A percentile compares a stretch with the other conserved stretches of the same genome.
Evolutionary conservation across 1,284 basidiomycete genomes (phyloP).

Genomic region (Binderoboletus segoi): DNA sequence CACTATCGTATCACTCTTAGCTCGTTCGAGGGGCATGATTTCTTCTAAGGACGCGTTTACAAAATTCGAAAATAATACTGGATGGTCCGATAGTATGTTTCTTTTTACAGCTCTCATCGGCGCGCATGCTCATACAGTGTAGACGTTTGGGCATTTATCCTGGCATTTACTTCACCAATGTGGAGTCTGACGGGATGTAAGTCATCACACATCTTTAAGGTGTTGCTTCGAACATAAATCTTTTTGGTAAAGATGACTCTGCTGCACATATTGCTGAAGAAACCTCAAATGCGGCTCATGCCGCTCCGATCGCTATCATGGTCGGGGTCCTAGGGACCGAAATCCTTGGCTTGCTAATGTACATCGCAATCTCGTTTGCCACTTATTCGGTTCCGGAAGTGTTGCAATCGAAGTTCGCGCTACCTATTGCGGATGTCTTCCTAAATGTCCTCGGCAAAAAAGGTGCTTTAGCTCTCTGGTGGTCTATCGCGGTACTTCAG

Average conservation of each 20-base stretch:
- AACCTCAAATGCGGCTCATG: slow-evolving; percentile 59
- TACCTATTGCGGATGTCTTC: slow-evolving; percentile 71
- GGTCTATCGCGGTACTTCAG: slow-evolving; percentile 64
- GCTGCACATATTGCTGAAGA: slow-evolving; percentile 76
- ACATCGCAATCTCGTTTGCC: slow-evolving; percentile 66
- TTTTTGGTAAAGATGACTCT: slow-evolving; percentile 47
- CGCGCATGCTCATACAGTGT: not conserved
- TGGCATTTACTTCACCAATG: slow-evolving; percentile 27
- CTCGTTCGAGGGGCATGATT: slow-evolving; percentile 53
- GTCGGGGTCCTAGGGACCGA: slow-evolving; percentile 58
- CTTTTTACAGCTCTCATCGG: not conserved
- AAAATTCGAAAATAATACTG: slow-evolving; percentile 66
- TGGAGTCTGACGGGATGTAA: slow-evolving; percentile 26
- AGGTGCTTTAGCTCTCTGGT: slow-evolving; percentile 68
- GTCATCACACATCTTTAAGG: not conserved
- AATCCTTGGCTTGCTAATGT: slow-evolving; percentile 62
- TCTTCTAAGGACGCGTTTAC: slow-evolving; percentile 65
- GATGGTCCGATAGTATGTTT: slow-evolving; percentile 57
- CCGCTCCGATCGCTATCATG: slow-evolving; percentile 76
- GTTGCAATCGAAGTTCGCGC: slow-evolving; percentile 48
- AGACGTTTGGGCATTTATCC: slow-evolving; percentile 43
- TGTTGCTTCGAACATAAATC: not conserved
- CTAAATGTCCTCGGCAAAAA: slow-evolving; percentile 59
- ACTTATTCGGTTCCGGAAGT: slow-evolving; percentile 53
- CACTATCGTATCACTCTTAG: slow-evolving; percentile 55